Base-by-base conservation (phyloP, 805 yeast genomes). In the Starmerella asiatica region DNA sequence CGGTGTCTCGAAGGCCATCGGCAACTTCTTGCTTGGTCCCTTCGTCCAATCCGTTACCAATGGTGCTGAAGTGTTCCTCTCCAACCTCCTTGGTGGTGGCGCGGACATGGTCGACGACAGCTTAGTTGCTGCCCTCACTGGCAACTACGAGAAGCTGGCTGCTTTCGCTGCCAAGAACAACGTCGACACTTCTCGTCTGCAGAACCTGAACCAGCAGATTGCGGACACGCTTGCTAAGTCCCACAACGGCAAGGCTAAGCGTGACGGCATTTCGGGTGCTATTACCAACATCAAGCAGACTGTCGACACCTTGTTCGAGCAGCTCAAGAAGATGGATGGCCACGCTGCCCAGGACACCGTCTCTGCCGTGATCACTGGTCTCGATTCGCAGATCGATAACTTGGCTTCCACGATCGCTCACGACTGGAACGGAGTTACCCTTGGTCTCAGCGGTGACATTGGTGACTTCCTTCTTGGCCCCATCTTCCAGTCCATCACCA, bases 341-440 rank as follows among this genome's bases (percentile, higher is more conserved):
- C 54, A 48, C 46, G 53, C 50, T 19, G 44, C 46, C 21, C 35
- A 45, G 42, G 55, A 49, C 17, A 28, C 37, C 21, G 37, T 51
- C 36, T 32, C 43, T 26, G 52, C 51, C 26, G 39, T 44, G 36
- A 51, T 58, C 38, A 53, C 60, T 18, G 61, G 60, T 29, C 44
- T 55, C 16, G 62, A 57, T 42, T 54, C 56, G 17, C 61, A 57
- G 45, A 45, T 53, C 38, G 60, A 57, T 40, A 57, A 57, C 43
- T 42, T 46, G 9, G 47, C 51, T 21, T 54, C 54, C 18, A 40
- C 44, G 16, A n/a, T 47, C 21, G 14, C 39, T 15, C 28, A 39
- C 31, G 50, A 21, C 37, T 37, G 37, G n/a, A 37, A 42, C 43
- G 37, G 37, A 5, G 44, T 50, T n/a, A 52, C 57, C 19, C 42